A percentile compares a stretch with the other conserved stretches of the same genome.
Conservation (phyloP, 441 rosid genomes). For the Eutrema salsugineum region DNA sequence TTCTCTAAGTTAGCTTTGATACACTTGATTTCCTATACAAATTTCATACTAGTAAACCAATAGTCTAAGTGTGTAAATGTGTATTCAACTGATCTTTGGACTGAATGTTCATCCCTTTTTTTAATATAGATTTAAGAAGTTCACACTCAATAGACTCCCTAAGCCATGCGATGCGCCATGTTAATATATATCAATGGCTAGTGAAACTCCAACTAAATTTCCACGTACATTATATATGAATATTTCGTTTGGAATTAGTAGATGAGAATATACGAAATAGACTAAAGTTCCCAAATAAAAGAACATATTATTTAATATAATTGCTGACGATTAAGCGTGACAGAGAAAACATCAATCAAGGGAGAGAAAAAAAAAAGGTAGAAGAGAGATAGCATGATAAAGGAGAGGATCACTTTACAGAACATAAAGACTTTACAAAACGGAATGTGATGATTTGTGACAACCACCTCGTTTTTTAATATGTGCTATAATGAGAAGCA, state of each 20-base stretch:
- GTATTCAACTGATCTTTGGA: background rate
- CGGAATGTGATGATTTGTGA: conserved; percentile 30
- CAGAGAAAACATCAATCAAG: conserved; percentile 21
- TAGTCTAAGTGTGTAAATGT: background rate
- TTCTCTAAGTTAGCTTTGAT: background rate
- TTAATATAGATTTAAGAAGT: background rate
- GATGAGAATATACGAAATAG: background rate
- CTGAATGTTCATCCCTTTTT: background rate
- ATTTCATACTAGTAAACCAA: background rate
- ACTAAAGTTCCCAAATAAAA: background rate
- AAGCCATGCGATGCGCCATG: background rate
- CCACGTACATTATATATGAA: background rate
- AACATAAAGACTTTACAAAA: conserved; percentile 30
- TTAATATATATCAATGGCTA: background rate
- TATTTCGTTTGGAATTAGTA: background rate
- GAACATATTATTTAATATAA: background rate
- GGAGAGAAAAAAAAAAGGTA: background rate
- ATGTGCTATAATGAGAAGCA: conserved; percentile 26
- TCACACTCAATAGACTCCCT: background rate
- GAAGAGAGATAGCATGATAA: conserved; percentile 25
- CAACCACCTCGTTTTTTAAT: conserved; percentile 23
- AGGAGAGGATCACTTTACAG: conserved; percentile 26
- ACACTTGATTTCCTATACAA: background rate
- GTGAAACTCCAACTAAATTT: background rate
- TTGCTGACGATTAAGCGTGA: conserved; percentile 28